Evolutionary conservation across 441 rosid species (phyloP).

Genomic region (Erodium moschatum): DNA sequence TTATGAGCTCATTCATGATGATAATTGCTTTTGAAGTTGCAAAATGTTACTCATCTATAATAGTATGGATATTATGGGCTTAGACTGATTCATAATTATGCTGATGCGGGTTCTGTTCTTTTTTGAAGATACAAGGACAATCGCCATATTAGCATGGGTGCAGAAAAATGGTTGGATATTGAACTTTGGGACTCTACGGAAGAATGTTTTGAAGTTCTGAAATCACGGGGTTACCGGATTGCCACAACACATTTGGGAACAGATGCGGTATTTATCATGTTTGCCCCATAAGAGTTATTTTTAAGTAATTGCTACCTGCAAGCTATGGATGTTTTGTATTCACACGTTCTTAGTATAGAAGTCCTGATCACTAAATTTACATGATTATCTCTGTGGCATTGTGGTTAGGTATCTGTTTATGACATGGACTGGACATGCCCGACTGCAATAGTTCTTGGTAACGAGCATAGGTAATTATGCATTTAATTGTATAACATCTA

Average conservation of each 20-base stretch:
- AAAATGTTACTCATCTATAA: not conserved
- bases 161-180: conserved; percentile 95
- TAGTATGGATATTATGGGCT: not conserved
- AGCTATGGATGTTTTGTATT: too few species aligned
- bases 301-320: not conserved
- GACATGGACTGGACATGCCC: conserved; percentile 95
- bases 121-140: conserved; percentile 63
- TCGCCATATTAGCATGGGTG: conserved; percentile 95
- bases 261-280: conserved; percentile 50
- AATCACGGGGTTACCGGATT: conserved; percentile 71
- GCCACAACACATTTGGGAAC: conserved; percentile 79
- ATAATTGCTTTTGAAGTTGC: not conserved
- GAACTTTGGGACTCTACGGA: conserved; percentile 76
- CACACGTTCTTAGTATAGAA: not conserved
- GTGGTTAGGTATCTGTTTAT: conserved; percentile 58
- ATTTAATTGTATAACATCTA: not conserved
- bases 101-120: not conserved
- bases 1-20: not conserved
- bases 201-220: conserved; percentile 59
- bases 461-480: conserved; percentile 57
- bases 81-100: not conserved
- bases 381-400: conserved; percentile 9
- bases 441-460: conserved; percentile 89
- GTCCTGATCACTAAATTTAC: not conserved
- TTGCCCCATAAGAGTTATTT: not conserved